Base-by-base conservation (phyloP, 2,329 filamentous ascomycete species). In the Tolypocladium nubicola region DNA sequence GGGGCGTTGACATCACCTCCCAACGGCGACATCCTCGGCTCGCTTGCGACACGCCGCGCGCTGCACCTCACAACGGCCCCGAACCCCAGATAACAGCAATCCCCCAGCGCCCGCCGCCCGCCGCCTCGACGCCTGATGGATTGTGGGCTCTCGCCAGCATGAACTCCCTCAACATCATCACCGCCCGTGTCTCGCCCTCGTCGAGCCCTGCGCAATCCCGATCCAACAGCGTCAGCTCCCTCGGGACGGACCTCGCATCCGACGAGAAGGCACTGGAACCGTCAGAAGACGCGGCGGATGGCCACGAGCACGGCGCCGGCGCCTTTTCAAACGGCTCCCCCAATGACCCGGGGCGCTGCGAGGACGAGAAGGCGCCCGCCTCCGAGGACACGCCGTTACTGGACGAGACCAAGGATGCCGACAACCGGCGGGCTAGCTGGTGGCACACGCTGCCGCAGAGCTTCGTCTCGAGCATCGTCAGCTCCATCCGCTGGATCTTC, bases 101-200 rank as follows among this genome's bases (percentile, higher is more conserved):
- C 45, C 6, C 13, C 37, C n/a, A 40, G 43, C 58, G 21, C 58
- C 52, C 19, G 37, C 50, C 19, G 8, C 52, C 30, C 14, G 43
- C 33, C 23, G 45, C 50, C 47, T 43, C 52, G 38, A 60, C 62
- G 62, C 64, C 68, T 76, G 74, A 83, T 85, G 83, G 83, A 80
- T 79, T 74, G 71, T 72, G 71, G 67, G 71, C 71, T 66, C 65
- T 69, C 66, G 73, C 74, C 79, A 89, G 81, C 76, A 97, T 97
- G 93, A 97, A 97, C 85, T 96, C 92, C 68, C 80, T 96, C 79
- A 96, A 94, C 77, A 90, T 96, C 73, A 84, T 97, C 72, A 94
- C 90, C 68, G 85, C 89, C 71, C 87, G 88, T 76, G 89, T 92
- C 71, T 85, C 84, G 65, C 81, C 83, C 63, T 72, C 82, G 56